Base-by-base conservation (phyloP, 768 basidiomycete species). In the Agrocybe chaxingu region DNA sequence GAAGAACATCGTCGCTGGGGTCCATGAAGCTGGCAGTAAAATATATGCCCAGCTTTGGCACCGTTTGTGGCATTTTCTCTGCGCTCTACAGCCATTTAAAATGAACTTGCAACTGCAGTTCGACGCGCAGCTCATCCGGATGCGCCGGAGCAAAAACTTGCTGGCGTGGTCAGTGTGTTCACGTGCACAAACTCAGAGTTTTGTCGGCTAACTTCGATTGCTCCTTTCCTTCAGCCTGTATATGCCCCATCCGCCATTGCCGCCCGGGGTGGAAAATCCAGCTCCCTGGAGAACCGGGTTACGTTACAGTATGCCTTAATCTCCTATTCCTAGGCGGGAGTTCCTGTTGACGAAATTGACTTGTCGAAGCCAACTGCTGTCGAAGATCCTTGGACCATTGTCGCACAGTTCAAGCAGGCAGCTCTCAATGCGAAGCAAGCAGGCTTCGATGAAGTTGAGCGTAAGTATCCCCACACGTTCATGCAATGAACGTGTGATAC, bases 381-480 rank as follows among this genome's bases (percentile, higher is more conserved):
- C 18, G 64, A 69, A 1, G 76, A 79, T 50, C 77, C 79, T n/a
- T 57, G 60, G 38, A 56, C 56, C 6, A 53, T 74, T 49, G 61
- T 78, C 33, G 57, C 65, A 8, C 58, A 62, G 36, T 79, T 65
- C 63, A 73, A 67, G 47, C 53, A 69, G 41, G 75, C 76, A 1
- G 78, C 77, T 1, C 45, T 66, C 29, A 74, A 74, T 33, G 78
- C 78, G 2, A 75, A 75, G 44, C 67, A 68, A 44, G 75, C 77
- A 18, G 80, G 79, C 4, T 80, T 79, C 57, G 80, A 82, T 54
- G 79, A 78, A 7, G 71, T 79, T 18, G 77, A 80, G 63, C 50
- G 74, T 73, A 55, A 44, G 69, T 57, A 1, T 6, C 10, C 49
- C 39, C 24, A 7, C 13, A 34, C 10, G 9, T 35, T 24, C 32